Conservation (phyloP, 352 stramenopile genomes). For the Pythium pyrilobum region DNA sequence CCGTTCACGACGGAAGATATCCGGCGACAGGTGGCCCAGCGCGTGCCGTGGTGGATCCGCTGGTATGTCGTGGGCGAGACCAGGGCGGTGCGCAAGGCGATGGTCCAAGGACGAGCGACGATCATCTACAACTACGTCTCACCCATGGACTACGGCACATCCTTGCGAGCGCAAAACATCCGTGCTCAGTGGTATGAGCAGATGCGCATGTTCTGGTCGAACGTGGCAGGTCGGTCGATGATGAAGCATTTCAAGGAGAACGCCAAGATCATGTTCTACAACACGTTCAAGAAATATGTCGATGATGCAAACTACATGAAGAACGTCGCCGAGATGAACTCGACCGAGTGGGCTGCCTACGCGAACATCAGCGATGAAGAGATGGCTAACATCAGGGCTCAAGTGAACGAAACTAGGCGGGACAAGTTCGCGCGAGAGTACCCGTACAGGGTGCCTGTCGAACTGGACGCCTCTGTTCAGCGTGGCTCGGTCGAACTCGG, state of each 20-base stretch:
- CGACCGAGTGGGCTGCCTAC: neutral
- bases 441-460: neutral
- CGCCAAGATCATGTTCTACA: neutral
- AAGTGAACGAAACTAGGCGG: neutral
- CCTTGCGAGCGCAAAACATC: conserved; percentile 25
- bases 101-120: conserved; percentile 24
- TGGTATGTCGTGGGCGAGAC: conserved; percentile 22
- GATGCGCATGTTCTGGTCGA: conserved; percentile 28
- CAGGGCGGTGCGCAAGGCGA: conserved; percentile 22
- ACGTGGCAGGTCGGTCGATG: conserved; percentile 33
- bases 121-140: conserved; percentile 53
- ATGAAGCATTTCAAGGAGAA: conserved; percentile 13
- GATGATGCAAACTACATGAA: conserved; percentile 16
- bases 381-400: neutral
- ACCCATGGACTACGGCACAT: conserved; percentile 33
- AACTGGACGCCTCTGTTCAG: neutral
- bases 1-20: conserved; percentile 8
- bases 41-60: conserved; percentile 17
- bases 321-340: neutral
- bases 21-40: conserved; percentile 1
- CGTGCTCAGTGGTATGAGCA: conserved; percentile 32
- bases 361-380: neutral
- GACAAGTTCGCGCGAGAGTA: neutral
- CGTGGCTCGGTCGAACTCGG: neutral
- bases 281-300: neutral